Conservation (phyloP, 345 rosid species). For the Dovyalis caffra region DNA sequence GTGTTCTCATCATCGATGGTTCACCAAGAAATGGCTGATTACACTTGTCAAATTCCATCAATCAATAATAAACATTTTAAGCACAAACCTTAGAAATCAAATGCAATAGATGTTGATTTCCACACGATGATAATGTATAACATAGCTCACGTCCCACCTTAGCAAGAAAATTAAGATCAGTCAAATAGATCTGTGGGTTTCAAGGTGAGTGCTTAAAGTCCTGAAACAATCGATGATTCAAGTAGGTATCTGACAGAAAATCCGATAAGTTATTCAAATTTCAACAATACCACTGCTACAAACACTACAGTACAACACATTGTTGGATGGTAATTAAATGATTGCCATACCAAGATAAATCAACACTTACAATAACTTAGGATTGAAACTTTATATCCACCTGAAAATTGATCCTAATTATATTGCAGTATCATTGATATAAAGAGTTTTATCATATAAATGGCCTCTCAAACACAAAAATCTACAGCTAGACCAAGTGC, state of each 20-base stretch:
- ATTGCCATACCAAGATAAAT: neutral
- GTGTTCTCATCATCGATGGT: neutral
- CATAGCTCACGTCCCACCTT: too few relatives aligned
- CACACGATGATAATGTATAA: neutral
- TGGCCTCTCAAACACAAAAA: neutral
- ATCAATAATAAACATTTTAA: neutral
- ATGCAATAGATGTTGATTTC: conserved; percentile 1
- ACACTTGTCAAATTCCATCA: neutral
- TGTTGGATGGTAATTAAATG: neutral
- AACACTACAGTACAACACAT: neutral
- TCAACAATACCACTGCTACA: neutral
- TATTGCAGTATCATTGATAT: neutral
- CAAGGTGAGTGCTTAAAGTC: conserved; percentile 54
- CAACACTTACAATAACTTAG: neutral
- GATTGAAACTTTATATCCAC: neutral
- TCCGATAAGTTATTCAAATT: neutral
- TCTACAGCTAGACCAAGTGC: neutral
- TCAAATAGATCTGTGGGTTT: conserved; percentile 23
- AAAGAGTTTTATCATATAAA: neutral
- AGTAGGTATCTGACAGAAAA: conserved; percentile 51
- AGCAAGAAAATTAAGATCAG: too few relatives aligned
- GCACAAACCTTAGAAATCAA: too few relatives aligned
- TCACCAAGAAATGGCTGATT: neutral
- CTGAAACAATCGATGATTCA: conserved; percentile 61
- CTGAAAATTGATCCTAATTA: too few relatives aligned